Evolutionary conservation across 352 stramenopile genomes (phyloP), one percentile per base, ranked within the genome.

Genomic region (Phytophthora chlamydospora): DNA sequence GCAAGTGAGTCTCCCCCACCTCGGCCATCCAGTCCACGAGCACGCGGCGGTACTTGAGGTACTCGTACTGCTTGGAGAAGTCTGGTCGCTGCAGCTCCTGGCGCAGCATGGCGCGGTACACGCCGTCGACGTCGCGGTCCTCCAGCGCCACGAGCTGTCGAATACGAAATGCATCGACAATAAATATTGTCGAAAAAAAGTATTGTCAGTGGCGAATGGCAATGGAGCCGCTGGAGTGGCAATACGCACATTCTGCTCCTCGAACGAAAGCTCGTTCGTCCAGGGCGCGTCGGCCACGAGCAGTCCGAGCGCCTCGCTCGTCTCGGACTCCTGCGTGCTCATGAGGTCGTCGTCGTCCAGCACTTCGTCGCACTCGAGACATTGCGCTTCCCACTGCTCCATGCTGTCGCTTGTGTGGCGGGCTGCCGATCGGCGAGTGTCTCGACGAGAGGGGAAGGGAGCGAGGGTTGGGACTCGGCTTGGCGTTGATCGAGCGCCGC

Each of bases 1-100:
- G 76, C 60, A 96, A 75, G 60, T 93, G 83, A 9, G 65, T 67
- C 53, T 96, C 87, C 58, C 86, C 87, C 27, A 94, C 85, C 48
- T 96, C 87, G 14, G 70, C 74, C 76, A 93, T 96, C 87, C 87
- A 96, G 53, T 96, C 85, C 35, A 94, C 81, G 17, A 94, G 69
- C 45, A 92, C 82, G 36, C 83, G 83, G 14, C 85, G 81, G 55
- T 92, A 94, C 65, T 90, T 90, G 53, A 94, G 71, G 60, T 94
- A 94, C 45, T 89, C 85, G 62, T 91, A 92, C 41, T 84, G 77
- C 43, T 78, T 68, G 38, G 79, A 78, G 67, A 84, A 94, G 58
- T 94, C 81, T 1, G 85, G 83, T 0, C 80, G 81, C 29, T 67
- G 32, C 35, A 91, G 71, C 54, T 94, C 85, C 56, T 92, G 83